Evolutionary conservation across 352 stramenopile species (phyloP).

Genomic region (Globisporangium rhizosaccharum): DNA sequence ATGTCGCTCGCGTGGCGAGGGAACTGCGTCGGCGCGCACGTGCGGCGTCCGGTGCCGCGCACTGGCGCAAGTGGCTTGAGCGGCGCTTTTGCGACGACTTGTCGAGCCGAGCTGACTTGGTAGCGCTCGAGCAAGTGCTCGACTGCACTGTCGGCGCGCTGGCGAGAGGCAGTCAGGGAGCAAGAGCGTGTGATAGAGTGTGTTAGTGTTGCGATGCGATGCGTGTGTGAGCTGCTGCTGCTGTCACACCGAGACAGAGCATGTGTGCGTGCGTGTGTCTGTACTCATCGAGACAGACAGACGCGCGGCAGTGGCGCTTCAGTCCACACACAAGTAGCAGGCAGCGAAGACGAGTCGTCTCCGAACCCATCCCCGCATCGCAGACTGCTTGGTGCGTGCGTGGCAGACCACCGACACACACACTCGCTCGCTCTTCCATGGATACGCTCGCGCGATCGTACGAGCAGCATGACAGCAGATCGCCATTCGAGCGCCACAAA

Average conservation of each 20-base stretch:
- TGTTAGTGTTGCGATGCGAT: neutral
- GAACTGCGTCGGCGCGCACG: conserved; percentile 36
- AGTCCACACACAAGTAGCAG: neutral
- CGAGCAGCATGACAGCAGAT: neutral
- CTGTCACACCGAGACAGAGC: neutral
- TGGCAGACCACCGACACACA: conserved; percentile 6
- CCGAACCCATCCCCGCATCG: neutral
- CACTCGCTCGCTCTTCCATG: neutral
- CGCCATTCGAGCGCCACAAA: too few species aligned
- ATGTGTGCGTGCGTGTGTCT: too few species aligned
- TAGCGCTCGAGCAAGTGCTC: conserved; percentile 63
- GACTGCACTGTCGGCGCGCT: conserved; percentile 51
- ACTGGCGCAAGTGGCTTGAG: conserved; percentile 30
- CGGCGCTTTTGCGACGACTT: conserved; percentile 24
- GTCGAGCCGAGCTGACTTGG: conserved; percentile 36
- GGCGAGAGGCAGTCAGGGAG: neutral
- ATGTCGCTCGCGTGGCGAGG: conserved; percentile 25
- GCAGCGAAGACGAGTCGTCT: neutral
- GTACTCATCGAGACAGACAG: neutral
- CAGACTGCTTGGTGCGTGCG: neutral
- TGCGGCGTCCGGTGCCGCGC: conserved; percentile 28
- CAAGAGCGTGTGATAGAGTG: neutral
- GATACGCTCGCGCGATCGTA: neutral
- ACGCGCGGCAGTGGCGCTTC: neutral
- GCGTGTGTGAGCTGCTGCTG: neutral